Evolutionary conservation across 1,284 basidiomycete genomes (phyloP).

Genomic region (Tranzscheliella williamsii): DNA sequence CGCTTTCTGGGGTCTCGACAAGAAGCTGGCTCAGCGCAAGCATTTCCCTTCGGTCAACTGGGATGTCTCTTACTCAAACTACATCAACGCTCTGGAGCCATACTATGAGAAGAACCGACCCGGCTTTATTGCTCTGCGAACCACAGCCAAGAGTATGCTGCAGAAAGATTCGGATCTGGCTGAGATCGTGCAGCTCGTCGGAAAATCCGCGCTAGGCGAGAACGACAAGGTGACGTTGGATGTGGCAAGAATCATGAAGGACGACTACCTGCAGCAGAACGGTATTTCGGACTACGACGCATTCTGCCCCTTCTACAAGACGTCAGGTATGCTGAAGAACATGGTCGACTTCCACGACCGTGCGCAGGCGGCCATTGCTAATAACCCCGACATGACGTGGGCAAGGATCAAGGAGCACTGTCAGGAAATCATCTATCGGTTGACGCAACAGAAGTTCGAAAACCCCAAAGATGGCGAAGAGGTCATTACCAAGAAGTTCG

Average conservation of each 20-base stretch:
- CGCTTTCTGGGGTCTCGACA: constrained; percentile 78
- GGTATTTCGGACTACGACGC: constrained; percentile 98
- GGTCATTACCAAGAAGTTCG: constrained; percentile 47
- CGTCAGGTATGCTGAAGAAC: constrained; percentile 90
- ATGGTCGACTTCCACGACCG: constrained; percentile 92
- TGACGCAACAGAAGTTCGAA: constrained; percentile 99
- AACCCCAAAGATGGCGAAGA: constrained; percentile 63
- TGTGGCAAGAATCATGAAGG: constrained; percentile 88
- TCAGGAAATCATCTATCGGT: constrained; percentile 86
- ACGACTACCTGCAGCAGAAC: constrained; percentile 98
- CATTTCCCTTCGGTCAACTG: constrained; percentile 99
- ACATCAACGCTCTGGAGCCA: constrained; percentile 89
- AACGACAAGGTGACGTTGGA: constrained; percentile 98
- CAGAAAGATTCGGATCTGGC: constrained; percentile 98
- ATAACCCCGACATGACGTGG: constrained; percentile 83
- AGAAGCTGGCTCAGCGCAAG: constrained; percentile 95
- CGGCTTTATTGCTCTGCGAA: constrained; percentile 89
- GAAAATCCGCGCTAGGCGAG: constrained; percentile 96
- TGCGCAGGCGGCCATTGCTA: constrained; percentile 76
- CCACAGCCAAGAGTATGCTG: constrained; percentile 90
- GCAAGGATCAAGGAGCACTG: constrained; percentile 85
- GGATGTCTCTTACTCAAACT: constrained; percentile 98
- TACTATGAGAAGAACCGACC: constrained; percentile 86
- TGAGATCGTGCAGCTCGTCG: constrained; percentile 98
- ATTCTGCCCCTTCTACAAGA: constrained; percentile 81